These are phyloP conservation scores for Dillenia suffruticosa DNA, from an alignment of 164 flowering plant species.

Conservation along the genomic window DNA sequence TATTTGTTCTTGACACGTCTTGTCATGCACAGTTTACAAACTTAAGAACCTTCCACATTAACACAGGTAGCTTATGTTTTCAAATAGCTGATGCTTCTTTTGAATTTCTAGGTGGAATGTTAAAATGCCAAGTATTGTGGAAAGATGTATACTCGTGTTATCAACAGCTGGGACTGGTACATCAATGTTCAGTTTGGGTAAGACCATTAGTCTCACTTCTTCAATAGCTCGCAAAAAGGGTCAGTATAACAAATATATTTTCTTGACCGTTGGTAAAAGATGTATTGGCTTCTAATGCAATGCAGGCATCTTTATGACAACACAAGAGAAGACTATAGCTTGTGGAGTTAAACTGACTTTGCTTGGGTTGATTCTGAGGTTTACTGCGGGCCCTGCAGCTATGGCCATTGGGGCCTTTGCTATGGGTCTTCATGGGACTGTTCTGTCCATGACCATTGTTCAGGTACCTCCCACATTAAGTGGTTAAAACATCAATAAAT, in stretches of 20 bases:
- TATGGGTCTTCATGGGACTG: constrained; percentile 59
- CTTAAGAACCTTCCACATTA: no score
- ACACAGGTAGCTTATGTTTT: no score
- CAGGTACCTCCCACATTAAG: constrained; percentile 41
- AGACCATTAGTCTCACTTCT: neutral
- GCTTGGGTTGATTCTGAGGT: constrained; percentile 59
- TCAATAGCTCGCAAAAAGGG: neutral
- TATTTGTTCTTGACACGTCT: no score
- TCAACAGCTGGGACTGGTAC: constrained; percentile 76
- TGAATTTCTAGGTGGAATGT: constrained; percentile 45
- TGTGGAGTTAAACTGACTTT: constrained; percentile 53
- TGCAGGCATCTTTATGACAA: constrained; percentile 70
- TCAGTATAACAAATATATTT: no score
- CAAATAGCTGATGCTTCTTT: no score
- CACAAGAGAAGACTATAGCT: constrained; percentile 51
- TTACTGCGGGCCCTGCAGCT: constrained; percentile 71
- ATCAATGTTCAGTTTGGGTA: constrained; percentile 86
- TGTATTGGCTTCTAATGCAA: neutral
- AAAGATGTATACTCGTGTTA: constrained; percentile 56
- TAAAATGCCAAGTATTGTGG: constrained; percentile 62
- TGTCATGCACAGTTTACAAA: no score
- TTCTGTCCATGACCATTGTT: constrained; percentile 63
- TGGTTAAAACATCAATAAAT: no score
- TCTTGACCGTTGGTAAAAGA: no score
- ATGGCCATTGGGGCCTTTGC: constrained; percentile 59